Conservation (phyloP, 73 alveolate genomes). For the Tetrahymena malaccensis region DNA sequence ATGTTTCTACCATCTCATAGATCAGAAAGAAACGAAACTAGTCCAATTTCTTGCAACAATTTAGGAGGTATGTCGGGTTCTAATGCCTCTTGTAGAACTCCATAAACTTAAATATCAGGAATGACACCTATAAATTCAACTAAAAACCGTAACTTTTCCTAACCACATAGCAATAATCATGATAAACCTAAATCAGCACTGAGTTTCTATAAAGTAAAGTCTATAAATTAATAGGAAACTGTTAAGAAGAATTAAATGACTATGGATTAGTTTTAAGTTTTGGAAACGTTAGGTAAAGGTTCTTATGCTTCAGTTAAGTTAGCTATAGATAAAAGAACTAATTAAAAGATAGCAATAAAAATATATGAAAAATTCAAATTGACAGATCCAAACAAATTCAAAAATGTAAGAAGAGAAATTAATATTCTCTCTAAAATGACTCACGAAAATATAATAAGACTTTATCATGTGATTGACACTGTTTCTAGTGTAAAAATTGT, state of each 20-base stretch:
- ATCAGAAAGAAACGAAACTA: background rate
- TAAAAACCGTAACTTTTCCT: background rate
- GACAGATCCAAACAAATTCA: slow-evolving; percentile 69
- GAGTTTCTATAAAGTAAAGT: background rate
- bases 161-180: background rate
- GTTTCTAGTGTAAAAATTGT: background rate
- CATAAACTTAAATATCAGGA: background rate
- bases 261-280: background rate
- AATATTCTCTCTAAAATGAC: slow-evolving; percentile 64
- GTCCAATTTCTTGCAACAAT: background rate
- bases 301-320: slow-evolving; percentile 42
- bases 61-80: background rate
- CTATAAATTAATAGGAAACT: background rate
- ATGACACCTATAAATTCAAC: background rate
- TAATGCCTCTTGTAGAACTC: background rate
- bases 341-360: slow-evolving; percentile 51
- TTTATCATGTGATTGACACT: slow-evolving; percentile 75
- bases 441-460: slow-evolving; percentile 75
- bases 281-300: slow-evolving; percentile 22
- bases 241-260: background rate
- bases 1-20: background rate
- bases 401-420: slow-evolving; percentile 78
- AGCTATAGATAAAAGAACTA: slow-evolving; percentile 5
- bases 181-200: background rate
- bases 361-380: slow-evolving; percentile 78